phyloP scores from a whole-genome alignment of 306 rosid species.

The Castanea mollissima region DNA sequence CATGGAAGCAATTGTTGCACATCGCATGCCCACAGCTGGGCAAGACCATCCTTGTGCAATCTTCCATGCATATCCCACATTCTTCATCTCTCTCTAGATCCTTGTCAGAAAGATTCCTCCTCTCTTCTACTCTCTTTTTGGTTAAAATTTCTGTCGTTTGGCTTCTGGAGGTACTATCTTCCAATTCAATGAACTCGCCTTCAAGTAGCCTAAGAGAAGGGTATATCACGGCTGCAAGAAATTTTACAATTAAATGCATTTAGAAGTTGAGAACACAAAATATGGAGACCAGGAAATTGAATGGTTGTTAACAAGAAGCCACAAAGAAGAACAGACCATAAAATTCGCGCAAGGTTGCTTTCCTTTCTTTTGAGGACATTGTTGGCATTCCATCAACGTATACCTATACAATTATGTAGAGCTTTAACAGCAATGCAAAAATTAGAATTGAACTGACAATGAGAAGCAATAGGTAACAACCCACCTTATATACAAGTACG shows the following conservation, averaged over 20 bases:
- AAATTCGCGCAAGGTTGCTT: conserved; percentile 60
- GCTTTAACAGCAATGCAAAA: conserved; percentile 6
- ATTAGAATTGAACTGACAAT: background rate
- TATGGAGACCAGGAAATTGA: background rate
- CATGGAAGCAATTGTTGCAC: conserved; percentile 69
- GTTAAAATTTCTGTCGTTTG: conserved; percentile 20
- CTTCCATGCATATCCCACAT: conserved; percentile 85
- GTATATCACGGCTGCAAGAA: conserved; percentile 63
- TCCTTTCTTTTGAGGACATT: conserved; percentile 59
- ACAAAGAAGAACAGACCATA: conserved; percentile 41
- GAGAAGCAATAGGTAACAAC: background rate
- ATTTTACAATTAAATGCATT: conserved; percentile 14
- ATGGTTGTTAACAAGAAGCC: background rate
- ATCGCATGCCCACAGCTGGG: conserved; percentile 77
- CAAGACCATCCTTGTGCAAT: conserved; percentile 52
- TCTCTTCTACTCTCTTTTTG: conserved; percentile 33
- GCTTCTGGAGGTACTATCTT: conserved; percentile 28
- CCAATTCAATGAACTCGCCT: conserved; percentile 42
- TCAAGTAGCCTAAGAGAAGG: conserved; percentile 70
- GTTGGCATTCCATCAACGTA: conserved; percentile 64
- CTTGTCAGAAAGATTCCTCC: conserved; percentile 17
- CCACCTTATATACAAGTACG: conserved; percentile 58
- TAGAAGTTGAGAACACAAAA: background rate
- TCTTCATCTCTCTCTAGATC: conserved; percentile 57
- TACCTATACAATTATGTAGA: conserved; percentile 40